Evolutionary conservation across 2,329 filamentous ascomycete genomes (phyloP), one percentile per base, ranked within the genome.

Genomic region (Mollisia scopiformis): DNA sequence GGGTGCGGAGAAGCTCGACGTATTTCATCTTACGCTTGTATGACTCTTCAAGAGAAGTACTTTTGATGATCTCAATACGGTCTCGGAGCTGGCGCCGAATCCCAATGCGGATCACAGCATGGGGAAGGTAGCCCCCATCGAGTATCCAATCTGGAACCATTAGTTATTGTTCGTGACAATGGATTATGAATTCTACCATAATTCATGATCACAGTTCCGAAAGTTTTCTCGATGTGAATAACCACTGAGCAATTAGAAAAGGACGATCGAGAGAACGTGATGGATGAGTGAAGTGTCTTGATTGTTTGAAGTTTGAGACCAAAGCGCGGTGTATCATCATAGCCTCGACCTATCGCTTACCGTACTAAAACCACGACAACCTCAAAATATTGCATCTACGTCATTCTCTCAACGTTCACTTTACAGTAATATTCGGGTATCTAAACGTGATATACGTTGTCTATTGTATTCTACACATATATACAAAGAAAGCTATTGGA

Each of bases 81-180:
- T 86, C 79, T n/a, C 78, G 78, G 11, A 91, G 80, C 74, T 90
- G 87, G n/a, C 80, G 80, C 16, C 87, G 82, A 69, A 91, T 90
- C 16, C 88, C 88, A 19, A 85, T 69, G 19, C 88, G 85, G 66
- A 90, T 87, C 27, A 90, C 69, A 11, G 81, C 72, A 62, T 86
- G 81, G 2, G 88, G 88, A 30, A 91, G 79, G 70, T 87, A 88
- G 62, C 88, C 88, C 63, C 80, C 79, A 73, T 91, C 88, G 37
- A 90, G 80, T 60, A 90, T 75, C 75, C 78, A 81, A 70, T 87
- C 84, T 79, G 65, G 46, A 13, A 25, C 19, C 53, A 46, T 66
- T 23, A 66, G 61, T 62, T 27, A 56, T 27, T 47, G 46, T 19
- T 47, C 11, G 35, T 59, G 23, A 39, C 25, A 30, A 50, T 19